These are phyloP conservation scores for Brassica napus DNA, from an alignment of 345 rosid species.

Conservation along the genomic window Da-Ae NC_063446.1:2722001-2722500, in stretches of 20 bases:
- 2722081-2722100: background rate
- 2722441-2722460: background rate
- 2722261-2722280: background rate
- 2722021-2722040: constrained; percentile 25
- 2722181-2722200: background rate
- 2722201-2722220: constrained; percentile 15
- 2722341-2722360: background rate
- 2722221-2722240: background rate
- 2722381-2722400: background rate
- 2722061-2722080: constrained; percentile 35
- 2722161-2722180: constrained; percentile 5
- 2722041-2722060: background rate
- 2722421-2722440: background rate
- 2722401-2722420: background rate
- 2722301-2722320: no score
- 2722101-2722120: constrained; percentile 41
- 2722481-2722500: constrained; percentile 30
- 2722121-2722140: constrained; percentile 37
- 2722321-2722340: background rate
- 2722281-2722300: background rate
- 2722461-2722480: background rate
- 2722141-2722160: constrained; percentile 31
- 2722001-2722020: constrained; percentile 34
- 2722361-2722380: no score
- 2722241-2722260: no score